Evolutionary conservation across 768 basidiomycete species (phyloP).

Genomic region (Termitomyces sp.): DNA sequence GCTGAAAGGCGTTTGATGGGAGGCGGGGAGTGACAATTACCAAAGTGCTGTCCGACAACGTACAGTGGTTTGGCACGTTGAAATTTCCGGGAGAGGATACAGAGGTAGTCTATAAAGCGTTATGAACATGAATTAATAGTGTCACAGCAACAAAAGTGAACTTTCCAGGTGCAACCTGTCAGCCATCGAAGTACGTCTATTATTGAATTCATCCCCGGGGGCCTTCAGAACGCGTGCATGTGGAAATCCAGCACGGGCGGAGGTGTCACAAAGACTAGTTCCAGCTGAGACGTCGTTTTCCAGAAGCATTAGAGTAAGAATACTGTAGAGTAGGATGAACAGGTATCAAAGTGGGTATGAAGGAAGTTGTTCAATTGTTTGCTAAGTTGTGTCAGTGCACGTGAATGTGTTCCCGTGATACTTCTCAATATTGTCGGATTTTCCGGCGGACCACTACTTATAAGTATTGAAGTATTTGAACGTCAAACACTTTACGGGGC

Average conservation of each 20-base stretch:
- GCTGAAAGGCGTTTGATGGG: constrained; percentile 3
- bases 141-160: not conserved
- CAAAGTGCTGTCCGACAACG: not conserved
- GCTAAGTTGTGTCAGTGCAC: not conserved
- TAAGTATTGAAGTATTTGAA: too few species aligned
- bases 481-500: not conserved
- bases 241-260: not conserved
- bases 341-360: not conserved
- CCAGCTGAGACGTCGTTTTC: constrained; percentile 9
- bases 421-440: too few species aligned
- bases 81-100: constrained; percentile 1
- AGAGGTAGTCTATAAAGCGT: not conserved
- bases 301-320: constrained; percentile 1
- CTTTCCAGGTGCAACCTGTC: constrained; percentile 4
- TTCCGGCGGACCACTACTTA: not conserved
- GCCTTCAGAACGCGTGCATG: constrained; percentile 1
- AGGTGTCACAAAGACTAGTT: not conserved
- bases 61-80: not conserved
- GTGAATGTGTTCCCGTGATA: not conserved
- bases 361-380: not conserved
- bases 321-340: not conserved
- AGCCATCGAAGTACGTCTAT: not conserved
- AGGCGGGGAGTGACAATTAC: not conserved
- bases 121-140: not conserved
- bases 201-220: not conserved